Conservation (phyloP, 495 filamentous ascomycete species). For the Podospora conica region DNA sequence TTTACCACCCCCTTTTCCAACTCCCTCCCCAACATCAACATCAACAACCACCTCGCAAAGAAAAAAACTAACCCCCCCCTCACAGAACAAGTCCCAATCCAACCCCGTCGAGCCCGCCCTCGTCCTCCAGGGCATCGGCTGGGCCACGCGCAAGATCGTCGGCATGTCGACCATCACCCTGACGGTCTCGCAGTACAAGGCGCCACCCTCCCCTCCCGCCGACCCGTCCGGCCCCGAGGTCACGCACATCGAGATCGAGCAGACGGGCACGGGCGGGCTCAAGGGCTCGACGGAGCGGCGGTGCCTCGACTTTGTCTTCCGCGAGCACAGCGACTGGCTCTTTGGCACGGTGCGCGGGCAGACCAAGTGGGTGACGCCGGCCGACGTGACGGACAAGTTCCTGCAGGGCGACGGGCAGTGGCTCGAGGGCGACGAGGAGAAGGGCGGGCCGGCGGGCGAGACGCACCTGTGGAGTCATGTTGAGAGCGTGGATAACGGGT, state of each 20-base stretch:
- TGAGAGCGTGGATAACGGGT: conserved; percentile 48
- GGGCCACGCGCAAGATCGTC: conserved; percentile 74
- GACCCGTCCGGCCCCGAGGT: conserved; percentile 33
- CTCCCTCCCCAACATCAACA: too few relatives aligned
- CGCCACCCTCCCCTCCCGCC: conserved; percentile 34
- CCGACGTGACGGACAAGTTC: conserved; percentile 38
- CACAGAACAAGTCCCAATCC: conserved; percentile 74
- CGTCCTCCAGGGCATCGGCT: conserved; percentile 75
- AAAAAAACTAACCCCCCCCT: conserved; percentile 5
- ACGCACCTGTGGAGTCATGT: conserved; percentile 48
- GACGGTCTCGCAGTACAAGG: conserved; percentile 56
- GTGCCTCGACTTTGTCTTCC: conserved; percentile 60
- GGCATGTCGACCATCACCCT: conserved; percentile 66
- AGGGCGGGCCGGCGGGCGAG: conserved; percentile 43
- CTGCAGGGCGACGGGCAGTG: conserved; percentile 42
- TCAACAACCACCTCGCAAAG: neutral
- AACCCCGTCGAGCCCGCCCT: conserved; percentile 66
- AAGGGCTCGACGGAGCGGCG: conserved; percentile 67
- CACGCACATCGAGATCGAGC: conserved; percentile 75
- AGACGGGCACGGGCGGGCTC: conserved; percentile 69
- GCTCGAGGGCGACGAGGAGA: conserved; percentile 45
- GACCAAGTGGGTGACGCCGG: conserved; percentile 44
- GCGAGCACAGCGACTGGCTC: conserved; percentile 70
- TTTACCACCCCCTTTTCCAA: neutral
- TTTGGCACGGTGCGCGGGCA: conserved; percentile 68